Conservation (phyloP, 345 rosid genomes). For the Sonneratia alba region DNA sequence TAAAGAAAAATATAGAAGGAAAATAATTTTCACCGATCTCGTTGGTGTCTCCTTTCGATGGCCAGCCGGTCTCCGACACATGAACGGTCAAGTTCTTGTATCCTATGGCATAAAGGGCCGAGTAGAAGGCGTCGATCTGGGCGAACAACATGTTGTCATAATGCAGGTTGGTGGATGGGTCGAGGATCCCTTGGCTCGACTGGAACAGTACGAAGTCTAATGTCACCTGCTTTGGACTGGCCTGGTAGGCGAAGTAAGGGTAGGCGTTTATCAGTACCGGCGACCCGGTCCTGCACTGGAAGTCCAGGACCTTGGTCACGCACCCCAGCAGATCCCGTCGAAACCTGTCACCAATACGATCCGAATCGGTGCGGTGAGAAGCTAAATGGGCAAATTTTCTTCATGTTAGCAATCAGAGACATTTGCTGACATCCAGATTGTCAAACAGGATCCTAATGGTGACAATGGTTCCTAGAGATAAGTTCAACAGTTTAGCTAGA, state of each 20-base stretch:
- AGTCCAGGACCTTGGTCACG: constrained; percentile 19
- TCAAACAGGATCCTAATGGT: no score
- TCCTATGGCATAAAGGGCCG: constrained; percentile 28
- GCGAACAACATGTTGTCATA: constrained; percentile 46
- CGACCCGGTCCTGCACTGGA: constrained; percentile 28
- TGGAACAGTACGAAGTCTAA: constrained; percentile 40
- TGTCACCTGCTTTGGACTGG: constrained; percentile 24
- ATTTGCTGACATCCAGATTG: no score
- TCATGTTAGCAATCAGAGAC: no score
- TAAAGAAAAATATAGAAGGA: no score
- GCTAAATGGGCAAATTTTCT: neutral
- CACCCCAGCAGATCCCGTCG: constrained; percentile 26
- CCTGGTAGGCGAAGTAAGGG: constrained; percentile 41
- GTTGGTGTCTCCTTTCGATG: constrained; percentile 37
- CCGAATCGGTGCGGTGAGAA: neutral
- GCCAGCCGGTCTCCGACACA: constrained; percentile 53
- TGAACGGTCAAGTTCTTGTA: constrained; percentile 28
- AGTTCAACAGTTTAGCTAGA: neutral
- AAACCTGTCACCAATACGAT: constrained; percentile 13
- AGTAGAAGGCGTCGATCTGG: constrained; percentile 39
- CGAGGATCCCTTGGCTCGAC: constrained; percentile 28
- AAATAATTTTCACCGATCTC: constrained; percentile 20
- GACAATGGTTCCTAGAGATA: no score
- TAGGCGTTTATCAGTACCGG: constrained; percentile 42
- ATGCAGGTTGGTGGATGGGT: constrained; percentile 25